phyloP scores from a whole-genome alignment of 208 protist species.

The Naegleria fowleri region DNA sequence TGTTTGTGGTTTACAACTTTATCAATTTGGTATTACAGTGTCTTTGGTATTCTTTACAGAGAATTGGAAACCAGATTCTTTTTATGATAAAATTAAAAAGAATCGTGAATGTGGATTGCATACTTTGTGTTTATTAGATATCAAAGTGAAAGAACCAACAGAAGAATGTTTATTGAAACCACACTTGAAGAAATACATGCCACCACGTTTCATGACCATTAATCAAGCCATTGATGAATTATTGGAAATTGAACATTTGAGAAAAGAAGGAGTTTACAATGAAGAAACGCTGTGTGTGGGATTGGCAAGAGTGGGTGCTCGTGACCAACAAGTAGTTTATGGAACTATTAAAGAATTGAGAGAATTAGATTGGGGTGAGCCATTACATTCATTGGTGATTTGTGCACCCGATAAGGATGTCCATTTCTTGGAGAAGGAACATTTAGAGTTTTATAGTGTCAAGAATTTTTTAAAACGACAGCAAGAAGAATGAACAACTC shows the following conservation, averaged over 20 bases:
- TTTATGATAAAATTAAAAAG: slow-evolving; percentile 87
- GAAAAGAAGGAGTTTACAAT: slow-evolving; percentile 59
- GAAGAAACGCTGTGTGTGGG: slow-evolving; percentile 81
- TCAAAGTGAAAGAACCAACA: slow-evolving; percentile 97
- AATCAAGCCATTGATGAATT: slow-evolving; percentile 88
- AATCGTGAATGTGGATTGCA: slow-evolving; percentile 88
- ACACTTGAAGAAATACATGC: slow-evolving; percentile 85
- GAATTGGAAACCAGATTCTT: slow-evolving; percentile 90
- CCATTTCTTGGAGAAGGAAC: slow-evolving; percentile 83
- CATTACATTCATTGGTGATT: slow-evolving; percentile 92
- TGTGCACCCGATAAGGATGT: slow-evolving; percentile 77
- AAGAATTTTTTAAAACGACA: neutral
- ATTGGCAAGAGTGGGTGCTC: slow-evolving; percentile 86
- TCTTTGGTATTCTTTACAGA: slow-evolving; percentile 95
- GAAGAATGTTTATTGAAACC: slow-evolving; percentile 88
- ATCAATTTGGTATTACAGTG: slow-evolving; percentile 95
- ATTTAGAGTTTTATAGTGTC: slow-evolving; percentile 61
- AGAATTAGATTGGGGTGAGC: slow-evolving; percentile 87
- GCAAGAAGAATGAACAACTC: too few relatives aligned
- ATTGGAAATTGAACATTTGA: slow-evolving; percentile 77
- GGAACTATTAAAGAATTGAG: slow-evolving; percentile 82
- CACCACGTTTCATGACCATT: slow-evolving; percentile 97
- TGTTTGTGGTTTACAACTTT: slow-evolving; percentile 96
- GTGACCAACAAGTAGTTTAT: slow-evolving; percentile 78
- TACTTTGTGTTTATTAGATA: slow-evolving; percentile 97